A percentile compares a stretch with the other conserved stretches of the same genome.
Evolutionary conservation across 2,329 filamentous ascomycete species (phyloP).

Genomic region (Fragosphaeria purpurea): DNA sequence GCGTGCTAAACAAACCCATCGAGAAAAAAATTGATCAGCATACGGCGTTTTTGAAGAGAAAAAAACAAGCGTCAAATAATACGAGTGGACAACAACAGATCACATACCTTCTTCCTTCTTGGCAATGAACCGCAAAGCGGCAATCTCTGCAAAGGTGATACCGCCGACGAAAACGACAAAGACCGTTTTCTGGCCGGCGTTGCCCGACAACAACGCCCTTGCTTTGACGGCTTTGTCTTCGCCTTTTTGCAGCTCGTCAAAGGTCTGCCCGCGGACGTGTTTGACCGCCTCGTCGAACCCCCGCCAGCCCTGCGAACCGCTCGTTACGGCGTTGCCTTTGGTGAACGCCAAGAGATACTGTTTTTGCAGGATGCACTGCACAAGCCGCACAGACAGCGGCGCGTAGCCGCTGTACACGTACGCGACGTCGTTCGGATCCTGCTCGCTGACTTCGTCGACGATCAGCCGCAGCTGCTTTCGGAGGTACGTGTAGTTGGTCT

Average conservation of each 20-base stretch:
- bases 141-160: slow-evolving; percentile 92
- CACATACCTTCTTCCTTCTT: slow-evolving; percentile 63
- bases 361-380: slow-evolving; percentile 91
- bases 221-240: slow-evolving; percentile 89
- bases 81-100: not conserved
- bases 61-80: too few species aligned
- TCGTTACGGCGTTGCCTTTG: slow-evolving; percentile 39
- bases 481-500: slow-evolving; percentile 84
- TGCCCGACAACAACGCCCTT: slow-evolving; percentile 69
- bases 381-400: slow-evolving; percentile 77
- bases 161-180: slow-evolving; percentile 98
- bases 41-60: too few species aligned
- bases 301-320: slow-evolving; percentile 71
- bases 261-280: slow-evolving; percentile 76
- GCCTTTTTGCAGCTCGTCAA: slow-evolving; percentile 85
- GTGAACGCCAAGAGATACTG: slow-evolving; percentile 65
- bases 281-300: slow-evolving; percentile 90
- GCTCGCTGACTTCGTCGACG: slow-evolving; percentile 92
- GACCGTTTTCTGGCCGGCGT: slow-evolving; percentile 67
- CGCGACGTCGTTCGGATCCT: slow-evolving; percentile 88
- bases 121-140: slow-evolving; percentile 82
- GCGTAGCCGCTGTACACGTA: slow-evolving; percentile 98
- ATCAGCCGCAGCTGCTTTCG: slow-evolving; percentile 82
- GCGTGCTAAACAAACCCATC: slow-evolving; percentile 7
- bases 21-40: too few species aligned